Percentiles rank a stretch among this genome's conserved stretches.
Evolutionary conservation across 106 monocot species (phyloP).

Genomic region (Chionographis japonica): DNA sequence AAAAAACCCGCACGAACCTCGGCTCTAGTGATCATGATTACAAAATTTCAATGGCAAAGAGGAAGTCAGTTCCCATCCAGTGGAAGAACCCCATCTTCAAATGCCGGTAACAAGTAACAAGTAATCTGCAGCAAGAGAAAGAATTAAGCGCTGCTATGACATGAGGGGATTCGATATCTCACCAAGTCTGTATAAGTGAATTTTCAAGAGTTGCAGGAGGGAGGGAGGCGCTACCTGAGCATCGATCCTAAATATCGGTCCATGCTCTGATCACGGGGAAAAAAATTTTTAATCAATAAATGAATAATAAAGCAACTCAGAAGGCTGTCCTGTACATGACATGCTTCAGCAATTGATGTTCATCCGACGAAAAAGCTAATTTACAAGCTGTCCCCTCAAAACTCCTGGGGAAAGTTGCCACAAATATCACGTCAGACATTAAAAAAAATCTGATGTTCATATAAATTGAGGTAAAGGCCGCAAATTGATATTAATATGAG

Average conservation of each 20-base stretch:
- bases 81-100: constrained; percentile 11
- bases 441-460: no score
- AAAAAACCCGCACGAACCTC: constrained; percentile 59
- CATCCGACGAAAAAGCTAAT: constrained; percentile 6
- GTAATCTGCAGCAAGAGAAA: constrained; percentile 12
- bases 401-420: constrained; percentile 10
- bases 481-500: no score
- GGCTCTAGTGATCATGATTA: constrained; percentile 16
- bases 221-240: constrained; percentile 17
- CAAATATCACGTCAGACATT: neutral
- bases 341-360: constrained; percentile 14
- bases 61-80: neutral
- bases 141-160: neutral
- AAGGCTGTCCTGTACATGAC: constrained; percentile 33
- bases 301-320: constrained; percentile 22
- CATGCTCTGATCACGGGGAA: constrained; percentile 7
- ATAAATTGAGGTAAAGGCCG: no score
- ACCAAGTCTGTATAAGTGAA: neutral
- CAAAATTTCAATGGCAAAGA: constrained; percentile 31
- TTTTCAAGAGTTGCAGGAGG: neutral
- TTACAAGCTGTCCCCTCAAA: constrained; percentile 12
- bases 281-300: constrained; percentile 23
- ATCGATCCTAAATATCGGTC: neutral
- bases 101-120: neutral
- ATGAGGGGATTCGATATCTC: neutral